A percentile compares a stretch with the other conserved stretches of the same genome.
These are phyloP conservation scores for Pistacia vera DNA, from an alignment of 345 rosid genomes.

Conservation along the genomic window DNA sequence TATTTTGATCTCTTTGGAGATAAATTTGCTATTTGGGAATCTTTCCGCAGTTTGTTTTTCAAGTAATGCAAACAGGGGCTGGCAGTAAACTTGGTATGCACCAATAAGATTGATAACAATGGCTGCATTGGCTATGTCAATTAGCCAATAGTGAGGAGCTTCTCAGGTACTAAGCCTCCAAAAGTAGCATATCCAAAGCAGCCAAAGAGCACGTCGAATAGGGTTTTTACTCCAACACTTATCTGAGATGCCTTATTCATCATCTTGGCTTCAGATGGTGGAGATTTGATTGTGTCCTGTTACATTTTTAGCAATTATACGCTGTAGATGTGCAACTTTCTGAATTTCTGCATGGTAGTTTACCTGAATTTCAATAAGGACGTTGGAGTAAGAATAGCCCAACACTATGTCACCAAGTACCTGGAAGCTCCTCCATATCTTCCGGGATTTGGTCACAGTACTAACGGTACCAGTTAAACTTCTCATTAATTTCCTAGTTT, in stretches of 20 bases:
- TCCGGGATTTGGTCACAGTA: conserved; percentile 40
- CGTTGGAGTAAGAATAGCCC: conserved; percentile 79
- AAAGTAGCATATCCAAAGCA: conserved; percentile 40
- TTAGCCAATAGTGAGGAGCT: conserved; percentile 47
- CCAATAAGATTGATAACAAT: conserved; percentile 76
- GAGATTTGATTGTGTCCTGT: too few species aligned
- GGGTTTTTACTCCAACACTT: conserved; percentile 68
- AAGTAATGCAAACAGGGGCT: conserved; percentile 72
- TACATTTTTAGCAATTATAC: conserved; percentile 15
- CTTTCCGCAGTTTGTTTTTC: conserved; percentile 50
- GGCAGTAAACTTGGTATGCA: conserved; percentile 91
- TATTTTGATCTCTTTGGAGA: conserved; percentile 38
- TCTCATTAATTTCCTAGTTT: conserved; percentile 57
- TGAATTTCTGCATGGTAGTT: too few species aligned
- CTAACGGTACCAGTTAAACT: conserved; percentile 21
- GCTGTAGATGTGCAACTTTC: background rate
- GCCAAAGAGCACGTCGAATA: conserved; percentile 72
- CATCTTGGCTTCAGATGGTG: conserved; percentile 34
- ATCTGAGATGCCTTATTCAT: conserved; percentile 72
- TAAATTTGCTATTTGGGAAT: conserved; percentile 60
- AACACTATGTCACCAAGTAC: conserved; percentile 89
- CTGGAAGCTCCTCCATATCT: conserved; percentile 48
- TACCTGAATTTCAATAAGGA: conserved; percentile 83
- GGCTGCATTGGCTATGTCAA: conserved; percentile 68
- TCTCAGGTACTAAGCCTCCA: conserved; percentile 77